Evolutionary conservation across 495 filamentous ascomycete genomes (phyloP), one percentile per base, ranked within the genome.

Genomic region (Penicillium goetzii): DNA sequence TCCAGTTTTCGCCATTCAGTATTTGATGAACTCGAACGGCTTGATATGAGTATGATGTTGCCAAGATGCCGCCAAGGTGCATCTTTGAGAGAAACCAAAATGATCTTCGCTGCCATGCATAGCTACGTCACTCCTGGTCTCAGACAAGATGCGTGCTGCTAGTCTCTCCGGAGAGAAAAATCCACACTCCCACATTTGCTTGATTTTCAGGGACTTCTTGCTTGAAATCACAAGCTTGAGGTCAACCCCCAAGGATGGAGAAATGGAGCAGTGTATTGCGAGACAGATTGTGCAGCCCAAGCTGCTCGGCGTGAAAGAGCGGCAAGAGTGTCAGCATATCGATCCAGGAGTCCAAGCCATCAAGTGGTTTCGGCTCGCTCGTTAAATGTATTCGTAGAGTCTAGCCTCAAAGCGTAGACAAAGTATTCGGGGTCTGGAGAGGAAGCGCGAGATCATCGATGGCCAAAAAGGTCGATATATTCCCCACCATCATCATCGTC

Each of bases 401-500:
- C 40, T 5, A 43, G 8, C 30, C 11, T 4, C 4, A 14, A 40
- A 40, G 40, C n/a, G 40, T 8, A 19, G n/a, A 21, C 7, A 19
- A 19, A 7, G 7, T 9, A n/a, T 41, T 41, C 15, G 40, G 15
- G 17, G 3, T 19, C 19, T 1, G 36, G 15, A 17, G 17, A 11
- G 3, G 21, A 2, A 7, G 43, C 21, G 4, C 19, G n/a, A 47
- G n/a, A 19, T 81, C 72, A 85, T 64, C 87, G 83, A 78, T 93
- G 90, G n/a, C 90, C 90, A 68, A 90, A 84, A 56, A 92, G 80
- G 57, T 87, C 85, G 66, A 91, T 87, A 52, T 80, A 75, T 65
- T 91, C 85, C 49, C 78, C 77, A 9, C 84, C 84, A 33, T 88
- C 84, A 0, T 83, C 85, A 8, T 81, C 80, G 1, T 77, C 76